A percentile compares a stretch with the other conserved stretches of the same genome.
Evolutionary conservation across 768 basidiomycete species (phyloP).

Genomic region (Phylloporus rhodoxanthus): DNA sequence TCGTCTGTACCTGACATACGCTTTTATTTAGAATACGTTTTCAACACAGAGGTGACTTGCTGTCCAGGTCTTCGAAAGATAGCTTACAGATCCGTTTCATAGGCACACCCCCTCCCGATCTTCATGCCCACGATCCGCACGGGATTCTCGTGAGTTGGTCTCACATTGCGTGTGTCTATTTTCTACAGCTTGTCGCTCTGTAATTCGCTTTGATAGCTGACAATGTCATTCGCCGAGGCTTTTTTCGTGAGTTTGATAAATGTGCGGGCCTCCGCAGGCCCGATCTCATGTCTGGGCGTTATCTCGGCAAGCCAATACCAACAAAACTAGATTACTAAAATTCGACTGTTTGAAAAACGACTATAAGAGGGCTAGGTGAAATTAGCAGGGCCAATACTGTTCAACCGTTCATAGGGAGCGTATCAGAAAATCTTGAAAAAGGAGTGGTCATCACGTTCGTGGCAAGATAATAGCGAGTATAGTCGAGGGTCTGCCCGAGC

Average conservation of each 20-base stretch:
- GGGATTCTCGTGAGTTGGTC: slow-evolving; percentile 37
- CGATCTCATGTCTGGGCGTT: not conserved
- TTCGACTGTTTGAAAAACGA: slow-evolving; percentile 2
- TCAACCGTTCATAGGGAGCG: slow-evolving; percentile 8
- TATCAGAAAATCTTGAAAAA: not conserved
- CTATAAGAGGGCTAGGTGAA: slow-evolving; percentile 5
- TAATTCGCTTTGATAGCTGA: not conserved
- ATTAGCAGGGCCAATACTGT: slow-evolving; percentile 13
- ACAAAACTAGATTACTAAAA: slow-evolving; percentile 6
- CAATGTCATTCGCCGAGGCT: too few relatives aligned
- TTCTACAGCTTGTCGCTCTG: not conserved
- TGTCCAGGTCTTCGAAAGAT: not conserved
- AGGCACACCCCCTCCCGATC: slow-evolving; percentile 70
- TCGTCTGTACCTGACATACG: slow-evolving; percentile 5
- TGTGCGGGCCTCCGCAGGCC: not conserved
- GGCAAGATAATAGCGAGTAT: not conserved
- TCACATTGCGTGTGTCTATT: not conserved
- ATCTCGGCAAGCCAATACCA: not conserved
- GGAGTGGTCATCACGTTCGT: slow-evolving; percentile 15
- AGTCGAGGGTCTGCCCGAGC: not conserved
- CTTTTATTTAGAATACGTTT: slow-evolving; percentile 60
- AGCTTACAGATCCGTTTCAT: slow-evolving; percentile 1
- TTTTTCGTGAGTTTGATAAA: not conserved
- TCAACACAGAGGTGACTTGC: slow-evolving; percentile 77
- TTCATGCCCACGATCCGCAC: slow-evolving; percentile 50